Evolutionary conservation across 2,329 filamentous ascomycete species (phyloP).

Genomic region (Ploettnerulaceae sp.): DNA sequence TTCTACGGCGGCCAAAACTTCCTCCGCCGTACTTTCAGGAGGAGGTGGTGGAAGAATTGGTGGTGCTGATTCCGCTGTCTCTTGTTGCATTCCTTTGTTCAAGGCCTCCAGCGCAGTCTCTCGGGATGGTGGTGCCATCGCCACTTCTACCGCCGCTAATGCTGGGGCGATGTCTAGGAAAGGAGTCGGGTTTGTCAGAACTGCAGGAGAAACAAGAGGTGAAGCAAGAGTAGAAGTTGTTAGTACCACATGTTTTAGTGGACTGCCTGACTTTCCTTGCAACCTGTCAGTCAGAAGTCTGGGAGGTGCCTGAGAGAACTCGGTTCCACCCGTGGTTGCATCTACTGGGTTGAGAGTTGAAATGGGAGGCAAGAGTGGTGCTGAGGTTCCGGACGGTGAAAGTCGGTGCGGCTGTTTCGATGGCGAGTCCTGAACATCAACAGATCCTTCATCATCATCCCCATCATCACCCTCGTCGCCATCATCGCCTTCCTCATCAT

Average conservation of each 20-base stretch:
- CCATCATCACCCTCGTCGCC: slow-evolving; percentile 41
- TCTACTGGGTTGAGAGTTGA: slow-evolving; percentile 15
- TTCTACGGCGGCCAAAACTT: slow-evolving; percentile 13
- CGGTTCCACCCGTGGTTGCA: slow-evolving; percentile 18
- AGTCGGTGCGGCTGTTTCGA: slow-evolving; percentile 27
- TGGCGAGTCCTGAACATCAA: slow-evolving; percentile 28
- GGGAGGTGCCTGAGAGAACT: slow-evolving; percentile 7
- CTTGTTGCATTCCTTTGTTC: slow-evolving; percentile 21
- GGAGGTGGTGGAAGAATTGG: slow-evolving; percentile 19
- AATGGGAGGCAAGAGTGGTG: slow-evolving; percentile 13
- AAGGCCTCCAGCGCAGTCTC: slow-evolving; percentile 5
- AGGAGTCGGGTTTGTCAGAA: neutral
- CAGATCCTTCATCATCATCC: slow-evolving; percentile 45
- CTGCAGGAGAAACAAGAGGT: slow-evolving; percentile 21
- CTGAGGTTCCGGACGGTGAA: slow-evolving; percentile 16
- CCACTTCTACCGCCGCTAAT: no score
- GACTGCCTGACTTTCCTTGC: slow-evolving; percentile 28
- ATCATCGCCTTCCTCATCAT: slow-evolving; percentile 31
- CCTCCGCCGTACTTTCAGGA: slow-evolving; percentile 17
- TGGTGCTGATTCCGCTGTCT: slow-evolving; percentile 14
- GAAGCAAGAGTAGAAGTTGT: slow-evolving; percentile 29
- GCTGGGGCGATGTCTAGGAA: slow-evolving; percentile 6
- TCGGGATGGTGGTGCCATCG: neutral
- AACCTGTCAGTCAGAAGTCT: slow-evolving; percentile 15
- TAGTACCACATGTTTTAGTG: slow-evolving; percentile 29